Base-by-base conservation (phyloP, 495 filamentous ascomycete genomes). In the Talaromyces wortmannii region DNA sequence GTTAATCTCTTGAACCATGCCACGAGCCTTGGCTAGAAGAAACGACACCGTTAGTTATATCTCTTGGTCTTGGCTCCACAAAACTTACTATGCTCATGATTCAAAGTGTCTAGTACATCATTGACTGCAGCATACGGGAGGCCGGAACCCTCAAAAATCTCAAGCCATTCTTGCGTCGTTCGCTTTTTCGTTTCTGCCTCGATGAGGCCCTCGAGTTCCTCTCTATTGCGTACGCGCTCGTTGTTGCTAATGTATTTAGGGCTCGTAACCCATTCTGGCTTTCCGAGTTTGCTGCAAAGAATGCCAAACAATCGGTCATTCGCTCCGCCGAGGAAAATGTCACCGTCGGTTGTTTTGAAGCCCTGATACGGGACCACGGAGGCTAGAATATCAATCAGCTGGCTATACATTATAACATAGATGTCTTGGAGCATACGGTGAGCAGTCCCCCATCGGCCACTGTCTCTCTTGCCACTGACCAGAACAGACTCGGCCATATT, bases 51-150 rank as follows among this genome's bases (percentile, higher is more conserved):
- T 53, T 29, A 16, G 43, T 29, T 45, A 45, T n/a, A 46, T 45
- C 29, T 3, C 13, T 7, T 31, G 8, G 13, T n/a, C 8, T 6
- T 23, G 29, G 46, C 46, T 10, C 46, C 31, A 16, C 10, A 23
- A 15, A 29, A 55, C 48, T 33, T 40, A 51, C 87, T 87, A 63
- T 95, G 90, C 53, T 83, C 75, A 68, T 92, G 89, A 16, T 80
- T 78, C 16, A 95, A 67, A 4, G 89, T 83, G 2, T 66, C 69
- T 63, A 87, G 78, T 5, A 95, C 77, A 62, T 94, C 89, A 60
- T 95, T 96, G 56, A 96, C 82, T 0, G 92, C 85, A 0, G 89
- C 87, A 66, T 96, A 95, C 4, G 92, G 91, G 81, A 96, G 79
- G 4, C 92, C 91, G 56, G 83, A 86, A 13, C 86, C 87, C 57